A percentile compares a stretch with the other conserved stretches of the same genome.
These are phyloP conservation scores for Drechslerella dactyloides DNA, from an alignment of 2,329 filamentous ascomycete genomes.

Conservation along the genomic window DNA sequence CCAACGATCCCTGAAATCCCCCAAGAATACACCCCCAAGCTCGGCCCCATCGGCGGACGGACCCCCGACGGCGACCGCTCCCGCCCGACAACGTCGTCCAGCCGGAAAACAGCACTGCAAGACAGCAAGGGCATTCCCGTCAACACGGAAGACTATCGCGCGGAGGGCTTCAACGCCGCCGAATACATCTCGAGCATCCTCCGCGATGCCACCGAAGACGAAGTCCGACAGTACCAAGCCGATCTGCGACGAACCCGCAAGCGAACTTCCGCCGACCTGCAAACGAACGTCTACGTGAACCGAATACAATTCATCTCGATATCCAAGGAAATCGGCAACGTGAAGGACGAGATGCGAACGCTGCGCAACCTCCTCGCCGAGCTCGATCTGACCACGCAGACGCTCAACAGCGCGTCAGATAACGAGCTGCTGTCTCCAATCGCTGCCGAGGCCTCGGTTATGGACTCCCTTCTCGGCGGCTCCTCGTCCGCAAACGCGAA, in stretches of 20 bases:
- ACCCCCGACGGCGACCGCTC: conserved; percentile 9
- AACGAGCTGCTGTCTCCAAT: conserved; percentile 24
- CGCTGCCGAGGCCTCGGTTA: conserved; percentile 15
- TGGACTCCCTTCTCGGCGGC: conserved; percentile 27
- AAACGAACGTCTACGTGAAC: conserved; percentile 96
- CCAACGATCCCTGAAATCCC: conserved; percentile 69
- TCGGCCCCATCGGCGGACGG: conserved; percentile 10
- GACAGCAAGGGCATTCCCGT: conserved; percentile 65
- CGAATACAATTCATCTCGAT: conserved; percentile 98
- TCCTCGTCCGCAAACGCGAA: conserved; percentile 58
- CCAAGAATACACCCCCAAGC: conserved; percentile 61
- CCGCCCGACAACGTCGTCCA: conserved; percentile 58
- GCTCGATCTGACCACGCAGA: conserved; percentile 77
- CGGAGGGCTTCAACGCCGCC: conserved; percentile 79
- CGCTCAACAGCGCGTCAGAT: conserved; percentile 67
- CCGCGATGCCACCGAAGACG: conserved; percentile 82
- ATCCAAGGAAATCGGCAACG: conserved; percentile 96
- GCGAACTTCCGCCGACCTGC: conserved; percentile 80
- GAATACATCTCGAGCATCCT: conserved; percentile 77
- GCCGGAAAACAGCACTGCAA: conserved; percentile 65
- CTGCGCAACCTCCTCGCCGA: conserved; percentile 91
- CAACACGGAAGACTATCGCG: conserved; percentile 77
- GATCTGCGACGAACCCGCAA: conserved; percentile 77
- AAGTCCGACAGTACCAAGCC: conserved; percentile 81
- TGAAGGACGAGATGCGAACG: conserved; percentile 93